Evolutionary conservation across 805 yeast genomes (phyloP).

Genomic region (Suhomyces sp.): DNA sequence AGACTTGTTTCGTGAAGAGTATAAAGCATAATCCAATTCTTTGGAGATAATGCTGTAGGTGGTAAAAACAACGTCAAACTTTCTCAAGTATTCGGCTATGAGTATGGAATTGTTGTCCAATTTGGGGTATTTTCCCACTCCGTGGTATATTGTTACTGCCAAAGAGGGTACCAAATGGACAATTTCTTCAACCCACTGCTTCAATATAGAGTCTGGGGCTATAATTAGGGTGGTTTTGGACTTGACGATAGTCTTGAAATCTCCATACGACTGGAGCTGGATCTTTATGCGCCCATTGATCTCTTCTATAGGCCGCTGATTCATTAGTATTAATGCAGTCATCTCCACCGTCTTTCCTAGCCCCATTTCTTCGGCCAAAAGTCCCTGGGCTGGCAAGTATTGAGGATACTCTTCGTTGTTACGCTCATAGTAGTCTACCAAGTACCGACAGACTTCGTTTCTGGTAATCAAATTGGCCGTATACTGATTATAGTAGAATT

Average conservation of each 20-base stretch:
- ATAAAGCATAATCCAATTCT: constrained; percentile 79
- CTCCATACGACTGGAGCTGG: constrained; percentile 34
- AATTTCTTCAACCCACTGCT: constrained; percentile 86
- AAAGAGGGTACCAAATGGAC: constrained; percentile 54
- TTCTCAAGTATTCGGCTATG: constrained; percentile 53
- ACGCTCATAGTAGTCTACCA: constrained; percentile 24
- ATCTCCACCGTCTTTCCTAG: constrained; percentile 92
- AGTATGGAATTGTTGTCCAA: constrained; percentile 30
- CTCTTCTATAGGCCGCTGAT: constrained; percentile 48
- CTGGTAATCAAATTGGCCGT: constrained; percentile 42
- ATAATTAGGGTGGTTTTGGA: constrained; percentile 76
- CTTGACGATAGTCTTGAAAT: constrained; percentile 44
- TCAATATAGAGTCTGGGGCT: constrained; percentile 78
- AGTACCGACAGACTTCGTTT: constrained; percentile 8
- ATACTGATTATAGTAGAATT: constrained; percentile 48
- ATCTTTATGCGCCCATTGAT: constrained; percentile 27
- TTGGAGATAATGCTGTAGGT: constrained; percentile 68
- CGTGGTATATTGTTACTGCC: constrained; percentile 61
- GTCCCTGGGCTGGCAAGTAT: constrained; percentile 53
- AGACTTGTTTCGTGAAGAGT: constrained; percentile 54
- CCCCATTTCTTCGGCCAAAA: constrained; percentile 96
- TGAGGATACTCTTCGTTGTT: constrained; percentile 20
- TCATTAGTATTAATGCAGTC: constrained; percentile 58
- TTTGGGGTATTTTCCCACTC: constrained; percentile 34
- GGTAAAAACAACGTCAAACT: constrained; percentile 75